A percentile compares a stretch with the other conserved stretches of the same genome.
phyloP scores from a whole-genome alignment of 2,329 filamentous ascomycete species.

The Aureobasidium pullulans region DNA sequence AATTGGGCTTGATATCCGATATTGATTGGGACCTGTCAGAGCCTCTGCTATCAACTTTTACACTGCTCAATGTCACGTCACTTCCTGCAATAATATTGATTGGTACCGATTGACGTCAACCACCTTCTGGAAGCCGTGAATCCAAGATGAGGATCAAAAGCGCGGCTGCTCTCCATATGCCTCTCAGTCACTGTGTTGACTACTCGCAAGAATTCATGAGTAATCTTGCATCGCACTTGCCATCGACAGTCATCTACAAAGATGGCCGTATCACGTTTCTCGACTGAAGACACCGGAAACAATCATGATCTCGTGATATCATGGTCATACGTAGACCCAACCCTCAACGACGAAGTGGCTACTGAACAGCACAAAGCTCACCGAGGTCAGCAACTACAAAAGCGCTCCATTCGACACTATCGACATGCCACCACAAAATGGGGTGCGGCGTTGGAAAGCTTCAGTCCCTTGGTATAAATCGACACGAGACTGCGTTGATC shows the following conservation, averaged over 20 bases:
- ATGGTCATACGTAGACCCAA: constrained; percentile 3
- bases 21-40: too few relatives aligned
- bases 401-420: constrained; percentile 15
- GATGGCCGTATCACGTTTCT: neutral
- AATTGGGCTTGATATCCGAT: too few relatives aligned
- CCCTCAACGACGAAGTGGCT: constrained; percentile 9
- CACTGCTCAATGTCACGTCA: too few relatives aligned
- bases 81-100: too few relatives aligned
- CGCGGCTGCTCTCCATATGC: too few relatives aligned
- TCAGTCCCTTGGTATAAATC: constrained; percentile 9
- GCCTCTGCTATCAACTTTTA: too few relatives aligned
- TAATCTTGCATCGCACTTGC: neutral
- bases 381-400: constrained; percentile 9
- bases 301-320: constrained; percentile 9
- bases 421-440: constrained; percentile 16
- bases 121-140: too few relatives aligned
- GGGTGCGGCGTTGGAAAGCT: constrained; percentile 13
- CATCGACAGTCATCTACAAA: neutral
- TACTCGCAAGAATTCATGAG: neutral
- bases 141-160: too few relatives aligned
- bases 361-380: constrained; percentile 16
- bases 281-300: neutral
- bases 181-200: too few relatives aligned
- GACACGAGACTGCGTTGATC: neutral
- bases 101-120: too few relatives aligned